Evolutionary conservation across 257 asterid species (phyloP), one percentile per base, ranked within the genome.

Genomic region (Lavandula angustifolia): DNA sequence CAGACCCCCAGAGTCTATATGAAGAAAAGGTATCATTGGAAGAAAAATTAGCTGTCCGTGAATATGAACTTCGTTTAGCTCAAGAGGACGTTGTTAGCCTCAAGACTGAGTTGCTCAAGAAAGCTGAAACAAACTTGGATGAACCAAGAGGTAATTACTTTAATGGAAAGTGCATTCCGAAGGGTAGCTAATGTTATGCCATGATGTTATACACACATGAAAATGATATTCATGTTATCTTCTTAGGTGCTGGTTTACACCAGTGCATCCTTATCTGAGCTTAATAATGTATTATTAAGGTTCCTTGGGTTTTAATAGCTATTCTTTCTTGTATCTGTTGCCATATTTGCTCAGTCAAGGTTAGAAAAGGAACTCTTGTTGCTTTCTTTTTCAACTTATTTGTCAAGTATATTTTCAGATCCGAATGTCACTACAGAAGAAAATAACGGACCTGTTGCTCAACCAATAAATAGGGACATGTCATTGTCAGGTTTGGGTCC

Each of bases 21-120:
- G 99, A 94, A 75, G 99, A 90, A 59, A 87, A 88, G 79, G 94
- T 82, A 69, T 70, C 87, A 33, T 78, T 94, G 50, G 92, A 87
- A 81, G 97, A 94, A 74, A 94, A 90, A 68, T 73, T 90, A 82
- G 96, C 97, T 9, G 82, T 94, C 18, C 76, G 83, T 65, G 95
- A 94, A 68, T 94, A 94, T 80, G 99, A 94, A 76, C 92, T 94
- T 48, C 96, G 99, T 72, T 79, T 94, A 76, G 94, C 96, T 62
- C 95, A 87, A 80, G 99, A 94, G 79, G 99, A 94, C 70, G 69
- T 85, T 67, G 61, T 60, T 47, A 86, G 75, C 79, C 92, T 92
- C 62, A 89, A 84, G 90, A 67, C 78, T 13, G 97, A 89, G 66
- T 68, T 86, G 79, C 81, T 81, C 72, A 85, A 80, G 81, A 89